Evolutionary conservation across 768 basidiomycete genomes (phyloP).

Genomic region (Suillus alpinus): DNA sequence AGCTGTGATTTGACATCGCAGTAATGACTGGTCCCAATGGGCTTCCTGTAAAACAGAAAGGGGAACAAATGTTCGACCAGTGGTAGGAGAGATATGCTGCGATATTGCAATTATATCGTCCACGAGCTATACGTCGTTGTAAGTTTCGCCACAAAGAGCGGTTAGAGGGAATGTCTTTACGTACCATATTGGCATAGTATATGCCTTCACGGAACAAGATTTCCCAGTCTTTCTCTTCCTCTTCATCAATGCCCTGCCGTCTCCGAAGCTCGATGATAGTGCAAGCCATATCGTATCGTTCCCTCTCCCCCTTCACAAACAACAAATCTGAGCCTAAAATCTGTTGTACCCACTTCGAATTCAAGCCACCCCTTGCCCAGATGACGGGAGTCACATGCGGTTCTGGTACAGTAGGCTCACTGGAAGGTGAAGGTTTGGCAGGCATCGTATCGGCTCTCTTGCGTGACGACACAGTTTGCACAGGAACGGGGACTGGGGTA

Average conservation of each 20-base stretch:
- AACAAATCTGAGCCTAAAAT: conserved; percentile 75
- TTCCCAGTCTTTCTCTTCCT: conserved; percentile 70
- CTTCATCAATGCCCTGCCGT: conserved; percentile 46
- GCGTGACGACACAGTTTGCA: conserved; percentile 16
- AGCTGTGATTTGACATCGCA: conserved; percentile 56
- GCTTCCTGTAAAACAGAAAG: conserved; percentile 67
- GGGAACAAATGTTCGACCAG: conserved; percentile 66
- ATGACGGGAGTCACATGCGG: conserved; percentile 45
- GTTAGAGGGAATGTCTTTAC: conserved; percentile 36
- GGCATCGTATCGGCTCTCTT: conserved; percentile 31
- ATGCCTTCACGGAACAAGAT: conserved; percentile 74
- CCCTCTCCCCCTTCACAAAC: conserved; percentile 75
- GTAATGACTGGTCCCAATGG: conserved; percentile 74
- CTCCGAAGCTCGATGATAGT: conserved; percentile 74
- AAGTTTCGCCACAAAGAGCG: background rate
- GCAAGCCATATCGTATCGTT: conserved; percentile 76
- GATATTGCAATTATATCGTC: conserved; percentile 79
- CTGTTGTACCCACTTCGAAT: conserved; percentile 70
- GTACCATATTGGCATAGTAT: conserved; percentile 85
- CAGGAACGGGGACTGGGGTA: conserved; percentile 14
- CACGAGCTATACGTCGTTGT: conserved; percentile 48
- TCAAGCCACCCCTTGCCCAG: conserved; percentile 75
- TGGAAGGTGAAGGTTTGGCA: conserved; percentile 13
- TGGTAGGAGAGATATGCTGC: conserved; percentile 70
- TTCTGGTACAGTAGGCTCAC: conserved; percentile 12